Evolutionary conservation across 1,284 basidiomycete genomes (phyloP).

Genomic region (Phellinidium pouzarii): DNA sequence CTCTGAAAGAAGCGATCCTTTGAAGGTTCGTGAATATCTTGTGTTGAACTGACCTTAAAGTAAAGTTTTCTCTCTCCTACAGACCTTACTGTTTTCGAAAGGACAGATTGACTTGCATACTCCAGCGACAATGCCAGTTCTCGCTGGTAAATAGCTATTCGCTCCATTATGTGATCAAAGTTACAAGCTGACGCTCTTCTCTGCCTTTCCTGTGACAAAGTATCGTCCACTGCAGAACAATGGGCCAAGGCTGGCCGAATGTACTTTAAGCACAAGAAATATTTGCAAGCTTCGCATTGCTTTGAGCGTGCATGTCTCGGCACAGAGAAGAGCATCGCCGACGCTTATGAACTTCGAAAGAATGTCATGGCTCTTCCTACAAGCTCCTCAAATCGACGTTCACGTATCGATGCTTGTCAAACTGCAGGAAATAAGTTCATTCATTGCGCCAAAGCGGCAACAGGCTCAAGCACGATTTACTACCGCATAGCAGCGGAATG

Average conservation of each 20-base stretch:
- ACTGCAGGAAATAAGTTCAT: slow-evolving; percentile 45
- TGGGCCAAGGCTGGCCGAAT: slow-evolving; percentile 48
- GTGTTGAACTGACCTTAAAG: neutral
- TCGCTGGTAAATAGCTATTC: slow-evolving; percentile 31
- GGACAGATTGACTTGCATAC: slow-evolving; percentile 38
- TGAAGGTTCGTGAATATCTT: slow-evolving; percentile 40
- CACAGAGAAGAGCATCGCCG: slow-evolving; percentile 40
- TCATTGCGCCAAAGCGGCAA: slow-evolving; percentile 31
- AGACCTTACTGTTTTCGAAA: slow-evolving; percentile 45
- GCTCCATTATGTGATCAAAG: neutral
- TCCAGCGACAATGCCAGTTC: slow-evolving; percentile 37
- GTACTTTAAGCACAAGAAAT: slow-evolving; percentile 51
- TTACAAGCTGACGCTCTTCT: neutral
- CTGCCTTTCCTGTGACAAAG: neutral
- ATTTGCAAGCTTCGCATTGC: slow-evolving; percentile 53
- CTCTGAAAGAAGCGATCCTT: slow-evolving; percentile 48
- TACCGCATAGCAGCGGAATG: slow-evolving; percentile 48
- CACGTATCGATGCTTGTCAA: slow-evolving; percentile 33
- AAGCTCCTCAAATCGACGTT: slow-evolving; percentile 24
- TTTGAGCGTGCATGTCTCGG: slow-evolving; percentile 46
- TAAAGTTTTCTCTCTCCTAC: neutral
- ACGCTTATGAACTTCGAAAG: slow-evolving; percentile 40
- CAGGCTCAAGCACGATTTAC: slow-evolving; percentile 32
- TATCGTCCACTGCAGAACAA: slow-evolving; percentile 41
- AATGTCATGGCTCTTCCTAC: slow-evolving; percentile 33